These are phyloP conservation scores for Clonostachys sp. DNA, from an alignment of 2,329 filamentous ascomycete species.

Conservation along the genomic window DNA sequence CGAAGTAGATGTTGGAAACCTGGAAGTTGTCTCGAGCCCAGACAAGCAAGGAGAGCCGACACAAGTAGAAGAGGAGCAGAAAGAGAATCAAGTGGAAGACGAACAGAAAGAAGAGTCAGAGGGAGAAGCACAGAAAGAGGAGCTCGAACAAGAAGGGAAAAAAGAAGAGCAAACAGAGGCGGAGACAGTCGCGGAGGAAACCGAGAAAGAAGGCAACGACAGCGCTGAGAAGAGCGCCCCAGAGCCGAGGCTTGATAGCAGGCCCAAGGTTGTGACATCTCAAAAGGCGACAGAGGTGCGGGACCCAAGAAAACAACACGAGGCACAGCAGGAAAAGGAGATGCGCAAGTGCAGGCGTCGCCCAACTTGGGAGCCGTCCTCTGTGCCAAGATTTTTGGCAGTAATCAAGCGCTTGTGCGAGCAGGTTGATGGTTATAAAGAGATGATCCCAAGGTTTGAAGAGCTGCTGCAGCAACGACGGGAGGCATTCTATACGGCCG, in stretches of 20 bases:
- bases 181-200: not conserved
- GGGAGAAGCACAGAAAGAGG: conserved; percentile 1
- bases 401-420: conserved; percentile 57
- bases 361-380: conserved; percentile 46
- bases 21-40: not conserved
- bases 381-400: conserved; percentile 47
- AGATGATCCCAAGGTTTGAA: conserved; percentile 66
- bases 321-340: conserved; percentile 31
- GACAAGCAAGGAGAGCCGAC: not conserved
- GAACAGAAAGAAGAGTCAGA: not conserved
- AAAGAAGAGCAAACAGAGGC: not conserved
- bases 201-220: not conserved
- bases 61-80: not conserved
- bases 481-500: conserved; percentile 59
- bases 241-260: too few species aligned
- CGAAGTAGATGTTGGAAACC: not conserved
- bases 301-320: conserved; percentile 3
- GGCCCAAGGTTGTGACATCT: too few species aligned
- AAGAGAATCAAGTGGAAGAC: conserved; percentile 1
- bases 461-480: conserved; percentile 63
- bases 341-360: conserved; percentile 47
- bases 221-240: not conserved
- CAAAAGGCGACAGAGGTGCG: not conserved
- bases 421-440: conserved; percentile 58
- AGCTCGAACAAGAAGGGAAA: conserved; percentile 1